Conservation (phyloP, 164 flowering plant genomes). For the Chimonanthus praecox region DNA sequence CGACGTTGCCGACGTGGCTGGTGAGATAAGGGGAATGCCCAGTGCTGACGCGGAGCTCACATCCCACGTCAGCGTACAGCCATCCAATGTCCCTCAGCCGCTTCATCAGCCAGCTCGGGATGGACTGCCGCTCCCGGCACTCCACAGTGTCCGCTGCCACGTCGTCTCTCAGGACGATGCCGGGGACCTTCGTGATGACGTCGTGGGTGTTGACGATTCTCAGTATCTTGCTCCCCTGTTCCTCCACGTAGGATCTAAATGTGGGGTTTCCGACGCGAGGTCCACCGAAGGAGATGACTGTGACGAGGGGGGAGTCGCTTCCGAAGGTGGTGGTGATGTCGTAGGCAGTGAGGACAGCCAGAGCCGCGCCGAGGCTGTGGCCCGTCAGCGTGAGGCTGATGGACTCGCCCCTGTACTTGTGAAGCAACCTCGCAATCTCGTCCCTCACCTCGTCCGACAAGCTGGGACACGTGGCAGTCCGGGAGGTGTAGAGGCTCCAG, state of each 20-base stretch:
- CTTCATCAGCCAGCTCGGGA: conserved; percentile 6
- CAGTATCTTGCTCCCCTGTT: conserved; percentile 41
- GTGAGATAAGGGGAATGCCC: conserved; percentile 5
- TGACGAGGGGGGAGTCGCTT: conserved; percentile 28
- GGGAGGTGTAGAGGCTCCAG: conserved; percentile 59
- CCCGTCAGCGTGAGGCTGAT: conserved; percentile 69
- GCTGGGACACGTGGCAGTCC: conserved; percentile 23
- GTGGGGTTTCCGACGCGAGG: conserved; percentile 62
- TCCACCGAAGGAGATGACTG: conserved; percentile 68
- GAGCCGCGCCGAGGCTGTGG: conserved; percentile 81
- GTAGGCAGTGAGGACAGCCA: conserved; percentile 53
- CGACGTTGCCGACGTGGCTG: conserved; percentile 16
- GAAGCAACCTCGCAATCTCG: conserved; percentile 38
- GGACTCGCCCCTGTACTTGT: conserved; percentile 40
- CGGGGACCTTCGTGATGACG: conserved; percentile 62
- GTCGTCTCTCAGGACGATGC: conserved; percentile 42
- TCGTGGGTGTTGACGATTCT: conserved; percentile 66
- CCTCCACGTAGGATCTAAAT: conserved; percentile 39
- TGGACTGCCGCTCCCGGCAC: not conserved
- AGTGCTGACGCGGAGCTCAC: conserved; percentile 16
- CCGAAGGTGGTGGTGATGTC: conserved; percentile 41
- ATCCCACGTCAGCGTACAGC: conserved; percentile 13
- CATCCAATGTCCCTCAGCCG: conserved; percentile 17
- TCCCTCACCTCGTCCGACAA: conserved; percentile 36
- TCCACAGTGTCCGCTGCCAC: not conserved